Conservation (phyloP, 257 asterid genomes). For the Primulina tabacum region DNA sequence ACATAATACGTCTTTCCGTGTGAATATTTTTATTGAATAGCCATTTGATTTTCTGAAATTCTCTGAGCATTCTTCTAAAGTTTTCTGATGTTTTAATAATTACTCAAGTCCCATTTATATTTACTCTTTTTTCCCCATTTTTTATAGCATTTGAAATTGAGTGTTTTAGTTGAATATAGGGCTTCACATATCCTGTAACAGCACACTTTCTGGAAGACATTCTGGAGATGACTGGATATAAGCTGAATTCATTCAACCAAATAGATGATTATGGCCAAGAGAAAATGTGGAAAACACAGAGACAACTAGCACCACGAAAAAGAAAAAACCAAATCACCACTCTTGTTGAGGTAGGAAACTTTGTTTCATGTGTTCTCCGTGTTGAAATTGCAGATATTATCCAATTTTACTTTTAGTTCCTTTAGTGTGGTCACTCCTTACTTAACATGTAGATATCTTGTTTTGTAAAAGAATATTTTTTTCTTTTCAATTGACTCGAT, state of each 20-base stretch:
- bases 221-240: conserved; percentile 87
- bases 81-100: conserved; percentile 10
- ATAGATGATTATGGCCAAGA: conserved; percentile 97
- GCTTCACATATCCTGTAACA: conserved; percentile 93
- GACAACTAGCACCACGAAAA: conserved; percentile 80
- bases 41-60: conserved; percentile 8
- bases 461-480: not conserved
- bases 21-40: conserved; percentile 9
- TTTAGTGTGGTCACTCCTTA: not conserved
- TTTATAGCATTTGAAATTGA: conserved; percentile 20
- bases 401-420: conserved; percentile 2
- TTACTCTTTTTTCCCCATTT: conserved; percentile 12
- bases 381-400: conserved; percentile 12
- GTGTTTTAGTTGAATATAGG: conserved; percentile 48
- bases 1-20: not conserved
- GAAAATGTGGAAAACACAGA: conserved; percentile 94
- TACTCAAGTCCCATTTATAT: conserved; percentile 4
- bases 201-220: conserved; percentile 87
- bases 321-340: conserved; percentile 83
- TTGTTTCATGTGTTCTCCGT: conserved; percentile 5
- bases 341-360: conserved; percentile 76
- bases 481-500: not conserved
- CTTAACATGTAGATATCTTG: not conserved
- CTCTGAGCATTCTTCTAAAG: conserved; percentile 13
- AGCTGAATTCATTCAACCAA: conserved; percentile 90